Percentiles rank a stretch among this genome's conserved stretches.
These are phyloP conservation scores for Phytophthora cryptogea DNA, from an alignment of 352 stramenopile genomes.

Conservation along the genomic window DNA sequence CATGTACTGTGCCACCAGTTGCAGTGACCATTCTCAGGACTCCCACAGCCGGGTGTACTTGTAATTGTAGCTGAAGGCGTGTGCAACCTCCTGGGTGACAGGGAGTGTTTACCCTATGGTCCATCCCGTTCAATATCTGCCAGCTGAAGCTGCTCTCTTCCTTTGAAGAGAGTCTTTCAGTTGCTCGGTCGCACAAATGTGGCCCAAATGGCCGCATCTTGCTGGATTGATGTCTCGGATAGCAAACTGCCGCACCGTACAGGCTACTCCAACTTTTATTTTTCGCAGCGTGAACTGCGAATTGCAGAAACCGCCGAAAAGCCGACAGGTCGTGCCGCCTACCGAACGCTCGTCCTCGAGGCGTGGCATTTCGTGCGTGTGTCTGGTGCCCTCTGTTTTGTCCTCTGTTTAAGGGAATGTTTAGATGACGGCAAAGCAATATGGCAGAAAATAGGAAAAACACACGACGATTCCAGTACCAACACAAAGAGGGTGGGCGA, in stretches of 20 bases:
- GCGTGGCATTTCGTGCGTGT: constrained; percentile 28
- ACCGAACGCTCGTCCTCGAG: constrained; percentile 1
- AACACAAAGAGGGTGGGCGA: too few species aligned
- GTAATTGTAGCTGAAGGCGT: neutral
- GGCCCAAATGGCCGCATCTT: constrained; percentile 2
- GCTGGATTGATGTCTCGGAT: neutral
- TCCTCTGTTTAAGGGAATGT: constrained; percentile 22
- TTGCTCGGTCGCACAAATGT: constrained; percentile 15
- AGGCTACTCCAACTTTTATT: constrained; percentile 8
- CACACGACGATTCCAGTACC: too few species aligned
- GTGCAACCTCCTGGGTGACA: neutral
- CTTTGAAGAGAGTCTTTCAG: constrained; percentile 1
- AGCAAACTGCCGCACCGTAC: too few species aligned
- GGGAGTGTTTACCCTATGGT: constrained; percentile 10
- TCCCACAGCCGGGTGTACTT: neutral
- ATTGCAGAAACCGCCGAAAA: too few species aligned
- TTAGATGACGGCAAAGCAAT: constrained; percentile 16
- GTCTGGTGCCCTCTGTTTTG: constrained; percentile 21
- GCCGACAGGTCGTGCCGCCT: constrained; percentile 12
- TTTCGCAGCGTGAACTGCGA: constrained; percentile 5
- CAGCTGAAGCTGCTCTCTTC: constrained; percentile 23
- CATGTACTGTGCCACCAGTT: neutral
- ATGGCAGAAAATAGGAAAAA: too few species aligned
- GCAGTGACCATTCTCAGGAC: constrained; percentile 3
- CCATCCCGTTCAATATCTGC: constrained; percentile 3